Percentiles rank a stretch among this genome's conserved stretches.
These are phyloP conservation scores for Talaromyces nanjingensis DNA, from an alignment of 495 filamentous ascomycete species.

Conservation along the genomic window DNA sequence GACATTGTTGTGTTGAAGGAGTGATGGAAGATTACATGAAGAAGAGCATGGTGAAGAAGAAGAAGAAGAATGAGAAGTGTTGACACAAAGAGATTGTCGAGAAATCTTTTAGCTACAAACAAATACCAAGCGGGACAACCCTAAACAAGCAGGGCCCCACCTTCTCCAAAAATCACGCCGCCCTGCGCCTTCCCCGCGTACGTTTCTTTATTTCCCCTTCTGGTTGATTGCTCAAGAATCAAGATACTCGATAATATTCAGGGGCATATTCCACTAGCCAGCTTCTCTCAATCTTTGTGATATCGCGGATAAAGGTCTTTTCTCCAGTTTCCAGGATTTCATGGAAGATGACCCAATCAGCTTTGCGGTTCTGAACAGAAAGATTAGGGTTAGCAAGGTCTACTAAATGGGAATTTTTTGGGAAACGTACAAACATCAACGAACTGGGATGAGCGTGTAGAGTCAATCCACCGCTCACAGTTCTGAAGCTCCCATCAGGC, in stretches of 20 bases:
- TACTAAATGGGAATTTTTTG: not conserved
- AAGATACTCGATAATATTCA: constrained; percentile 66
- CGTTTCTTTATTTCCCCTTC: not conserved
- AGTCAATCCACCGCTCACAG: constrained; percentile 62
- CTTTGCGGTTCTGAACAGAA: constrained; percentile 72
- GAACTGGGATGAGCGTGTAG: constrained; percentile 89
- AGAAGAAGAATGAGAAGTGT: not conserved
- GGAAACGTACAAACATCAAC: constrained; percentile 72
- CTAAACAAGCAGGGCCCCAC: not conserved
- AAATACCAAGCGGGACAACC: not conserved
- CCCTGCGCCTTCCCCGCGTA: not conserved
- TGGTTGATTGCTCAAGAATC: constrained; percentile 13
- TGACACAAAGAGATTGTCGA: not conserved
- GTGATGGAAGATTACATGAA: not conserved
- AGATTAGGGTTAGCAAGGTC: constrained; percentile 16
- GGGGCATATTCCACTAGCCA: constrained; percentile 89
- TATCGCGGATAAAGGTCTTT: constrained; percentile 87
- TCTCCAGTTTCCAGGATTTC: constrained; percentile 87
- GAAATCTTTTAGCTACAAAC: not conserved
- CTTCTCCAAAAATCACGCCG: not conserved
- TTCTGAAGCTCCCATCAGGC: constrained; percentile 83
- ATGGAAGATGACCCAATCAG: constrained; percentile 96
- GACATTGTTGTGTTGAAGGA: constrained; percentile 22
- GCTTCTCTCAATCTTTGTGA: constrained; percentile 83
- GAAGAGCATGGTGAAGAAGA: not conserved